These are phyloP conservation scores for Fusarium ambrosium DNA, from an alignment of 2,329 filamentous ascomycete genomes.

Conservation along the genomic window DNA sequence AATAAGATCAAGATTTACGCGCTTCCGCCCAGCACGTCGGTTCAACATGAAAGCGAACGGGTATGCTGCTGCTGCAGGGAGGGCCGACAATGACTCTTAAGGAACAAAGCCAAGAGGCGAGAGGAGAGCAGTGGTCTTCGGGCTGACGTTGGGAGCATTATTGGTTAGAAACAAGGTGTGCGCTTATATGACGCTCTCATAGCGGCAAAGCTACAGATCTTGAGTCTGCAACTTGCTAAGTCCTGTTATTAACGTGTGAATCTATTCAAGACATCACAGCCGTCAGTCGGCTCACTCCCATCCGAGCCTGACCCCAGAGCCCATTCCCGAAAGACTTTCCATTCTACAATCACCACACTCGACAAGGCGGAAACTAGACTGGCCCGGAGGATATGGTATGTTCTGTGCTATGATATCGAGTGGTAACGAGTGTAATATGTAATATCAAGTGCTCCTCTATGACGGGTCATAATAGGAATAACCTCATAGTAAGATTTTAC, in stretches of 20 bases:
- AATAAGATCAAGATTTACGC: slow-evolving; percentile 26
- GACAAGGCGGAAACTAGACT: too few relatives aligned
- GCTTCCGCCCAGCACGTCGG: slow-evolving; percentile 22
- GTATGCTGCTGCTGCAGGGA: slow-evolving; percentile 17
- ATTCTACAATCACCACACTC: too few relatives aligned
- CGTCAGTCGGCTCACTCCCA: not conserved
- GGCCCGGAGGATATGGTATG: too few relatives aligned
- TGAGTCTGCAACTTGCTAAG: not conserved
- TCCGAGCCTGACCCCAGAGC: not conserved
- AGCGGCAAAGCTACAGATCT: not conserved
- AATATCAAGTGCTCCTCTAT: too few relatives aligned
- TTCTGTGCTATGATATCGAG: too few relatives aligned
- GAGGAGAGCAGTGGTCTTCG: not conserved
- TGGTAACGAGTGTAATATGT: too few relatives aligned
- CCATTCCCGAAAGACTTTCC: too few relatives aligned
- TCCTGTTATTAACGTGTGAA: not conserved
- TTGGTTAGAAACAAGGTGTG: not conserved
- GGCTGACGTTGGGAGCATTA: not conserved
- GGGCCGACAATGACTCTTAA: slow-evolving; percentile 6
- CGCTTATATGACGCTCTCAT: not conserved
- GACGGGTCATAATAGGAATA: too few relatives aligned
- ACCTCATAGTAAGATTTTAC: too few relatives aligned
- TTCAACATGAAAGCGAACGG: slow-evolving; percentile 24
- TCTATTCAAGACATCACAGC: not conserved
- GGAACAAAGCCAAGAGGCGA: not conserved